Conservation (phyloP, 2,329 filamentous ascomycete genomes). For the Elsinoe perseae region DNA sequence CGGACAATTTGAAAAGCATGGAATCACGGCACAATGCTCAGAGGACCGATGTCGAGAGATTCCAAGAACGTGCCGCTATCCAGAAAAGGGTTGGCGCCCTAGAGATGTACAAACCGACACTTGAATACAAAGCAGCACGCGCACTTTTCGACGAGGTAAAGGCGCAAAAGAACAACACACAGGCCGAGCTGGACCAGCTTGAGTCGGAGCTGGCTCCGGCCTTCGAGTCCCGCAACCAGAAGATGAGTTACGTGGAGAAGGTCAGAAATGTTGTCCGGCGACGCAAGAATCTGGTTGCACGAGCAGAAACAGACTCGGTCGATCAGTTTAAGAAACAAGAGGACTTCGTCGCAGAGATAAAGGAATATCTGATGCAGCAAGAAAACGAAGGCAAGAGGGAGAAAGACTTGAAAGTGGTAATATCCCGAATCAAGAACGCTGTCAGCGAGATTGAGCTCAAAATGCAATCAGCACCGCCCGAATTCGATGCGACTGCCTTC, state of each 20-base stretch:
- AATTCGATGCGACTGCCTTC: slow-evolving; percentile 62
- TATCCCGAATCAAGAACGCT: slow-evolving; percentile 32
- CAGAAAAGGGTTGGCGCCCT: slow-evolving; percentile 58
- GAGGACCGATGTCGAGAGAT: slow-evolving; percentile 72
- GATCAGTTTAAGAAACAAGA: slow-evolving; percentile 32
- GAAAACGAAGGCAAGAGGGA: slow-evolving; percentile 36
- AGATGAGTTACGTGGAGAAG: slow-evolving; percentile 56
- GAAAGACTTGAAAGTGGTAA: slow-evolving; percentile 29
- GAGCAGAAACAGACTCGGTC: slow-evolving; percentile 46
- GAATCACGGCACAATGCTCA: slow-evolving; percentile 67
- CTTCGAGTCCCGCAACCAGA: slow-evolving; percentile 59
- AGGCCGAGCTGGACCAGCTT: slow-evolving; percentile 52
- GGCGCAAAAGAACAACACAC: slow-evolving; percentile 46
- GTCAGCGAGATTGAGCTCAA: slow-evolving; percentile 59
- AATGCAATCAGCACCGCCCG: slow-evolving; percentile 55
- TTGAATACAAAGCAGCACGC: slow-evolving; percentile 54
- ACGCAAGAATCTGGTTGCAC: slow-evolving; percentile 48
- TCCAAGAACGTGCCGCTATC: slow-evolving; percentile 66
- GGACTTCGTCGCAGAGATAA: slow-evolving; percentile 32
- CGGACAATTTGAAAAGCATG: slow-evolving; percentile 57
- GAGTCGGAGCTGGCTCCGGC: slow-evolving; percentile 58
- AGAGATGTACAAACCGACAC: slow-evolving; percentile 56
- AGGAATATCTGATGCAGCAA: slow-evolving; percentile 31
- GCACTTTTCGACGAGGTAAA: slow-evolving; percentile 47
- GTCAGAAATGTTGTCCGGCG: slow-evolving; percentile 50